Conservation (phyloP, 768 basidiomycete species). For the Hygrophorus pudorinus region DNA sequence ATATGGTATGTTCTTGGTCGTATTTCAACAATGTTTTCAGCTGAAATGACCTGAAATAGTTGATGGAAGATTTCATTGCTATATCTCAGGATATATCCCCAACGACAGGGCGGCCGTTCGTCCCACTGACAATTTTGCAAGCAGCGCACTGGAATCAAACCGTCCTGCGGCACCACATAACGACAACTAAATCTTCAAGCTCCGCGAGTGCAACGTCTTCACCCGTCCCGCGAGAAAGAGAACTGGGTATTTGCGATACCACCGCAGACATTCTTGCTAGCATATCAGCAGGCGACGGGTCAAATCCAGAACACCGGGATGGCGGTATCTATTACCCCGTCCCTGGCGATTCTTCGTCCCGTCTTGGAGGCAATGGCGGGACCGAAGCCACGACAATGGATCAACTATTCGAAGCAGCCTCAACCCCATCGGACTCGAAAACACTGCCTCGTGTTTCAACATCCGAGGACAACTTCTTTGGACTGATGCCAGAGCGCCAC, state of each 20-base stretch:
- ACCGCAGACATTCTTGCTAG: conserved; percentile 39
- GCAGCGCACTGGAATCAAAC: conserved; percentile 75
- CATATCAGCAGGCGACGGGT: conserved; percentile 12
- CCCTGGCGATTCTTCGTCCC: conserved; percentile 56
- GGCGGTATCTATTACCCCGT: conserved; percentile 51
- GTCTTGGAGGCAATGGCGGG: conserved; percentile 61
- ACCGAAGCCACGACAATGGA: conserved; percentile 48
- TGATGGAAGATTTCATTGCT: conserved; percentile 56
- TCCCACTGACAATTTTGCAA: conserved; percentile 58
- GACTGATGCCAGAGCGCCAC: conserved; percentile 39
- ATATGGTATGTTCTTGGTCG: conserved; percentile 52
- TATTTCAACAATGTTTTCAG: background rate
- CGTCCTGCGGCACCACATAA: conserved; percentile 51
- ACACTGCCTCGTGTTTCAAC: conserved; percentile 10
- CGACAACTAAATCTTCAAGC: conserved; percentile 26
- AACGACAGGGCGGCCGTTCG: conserved; percentile 56
- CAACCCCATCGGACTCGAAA: conserved; percentile 2
- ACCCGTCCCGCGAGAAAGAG: conserved; percentile 41
- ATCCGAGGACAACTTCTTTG: conserved; percentile 54
- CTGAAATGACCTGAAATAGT: conserved; percentile 4
- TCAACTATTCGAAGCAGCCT: conserved; percentile 45
- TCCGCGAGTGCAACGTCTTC: conserved; percentile 17
- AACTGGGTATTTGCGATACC: conserved; percentile 53
- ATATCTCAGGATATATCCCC: conserved; percentile 73
- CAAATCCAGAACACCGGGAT: conserved; percentile 10